Conservation (phyloP, 2,329 filamentous ascomycete species). For the Metarhizium sp. region DNA sequence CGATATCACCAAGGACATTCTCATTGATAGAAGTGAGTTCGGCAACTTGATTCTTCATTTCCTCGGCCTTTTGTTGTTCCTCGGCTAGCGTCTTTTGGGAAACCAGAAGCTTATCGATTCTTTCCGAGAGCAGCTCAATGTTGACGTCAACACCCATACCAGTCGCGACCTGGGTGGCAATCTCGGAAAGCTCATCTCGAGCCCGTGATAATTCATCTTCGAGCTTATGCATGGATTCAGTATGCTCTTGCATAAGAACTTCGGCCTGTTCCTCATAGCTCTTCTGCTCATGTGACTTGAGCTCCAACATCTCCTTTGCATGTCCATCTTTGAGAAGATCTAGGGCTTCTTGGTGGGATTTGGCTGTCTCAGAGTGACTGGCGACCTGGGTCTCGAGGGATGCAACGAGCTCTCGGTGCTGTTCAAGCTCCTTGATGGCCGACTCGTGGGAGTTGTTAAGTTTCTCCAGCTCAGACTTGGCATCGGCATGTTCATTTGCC, state of each 20-base stretch:
- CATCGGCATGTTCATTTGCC: slow-evolving; percentile 59
- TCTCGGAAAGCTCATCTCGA: slow-evolving; percentile 55
- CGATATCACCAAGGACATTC: slow-evolving; percentile 51
- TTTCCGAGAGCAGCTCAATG: slow-evolving; percentile 57
- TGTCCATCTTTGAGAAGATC: slow-evolving; percentile 40
- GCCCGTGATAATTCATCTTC: slow-evolving; percentile 55
- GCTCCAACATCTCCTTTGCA: slow-evolving; percentile 36
- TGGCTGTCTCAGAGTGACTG: slow-evolving; percentile 49
- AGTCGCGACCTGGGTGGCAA: slow-evolving; percentile 53
- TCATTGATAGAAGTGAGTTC: slow-evolving; percentile 51
- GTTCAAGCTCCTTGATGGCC: slow-evolving; percentile 32
- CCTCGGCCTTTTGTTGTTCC: slow-evolving; percentile 48
- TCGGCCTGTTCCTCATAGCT: slow-evolving; percentile 49
- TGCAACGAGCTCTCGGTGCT: slow-evolving; percentile 37
- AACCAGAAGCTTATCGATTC: slow-evolving; percentile 46
- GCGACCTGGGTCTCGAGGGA: slow-evolving; percentile 50
- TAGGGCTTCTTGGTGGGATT: slow-evolving; percentile 42
- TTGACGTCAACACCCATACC: slow-evolving; percentile 54
- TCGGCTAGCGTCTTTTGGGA: slow-evolving; percentile 50
- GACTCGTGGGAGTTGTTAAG: slow-evolving; percentile 51
- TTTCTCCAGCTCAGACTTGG: slow-evolving; percentile 59
- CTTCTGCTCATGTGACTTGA: slow-evolving; percentile 39
- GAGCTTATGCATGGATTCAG: slow-evolving; percentile 44
- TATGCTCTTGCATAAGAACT: slow-evolving; percentile 50
- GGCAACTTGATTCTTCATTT: slow-evolving; percentile 45